Conservation (phyloP, 1,139 yeast genomes). For the Petasospora fabianii region DNA sequence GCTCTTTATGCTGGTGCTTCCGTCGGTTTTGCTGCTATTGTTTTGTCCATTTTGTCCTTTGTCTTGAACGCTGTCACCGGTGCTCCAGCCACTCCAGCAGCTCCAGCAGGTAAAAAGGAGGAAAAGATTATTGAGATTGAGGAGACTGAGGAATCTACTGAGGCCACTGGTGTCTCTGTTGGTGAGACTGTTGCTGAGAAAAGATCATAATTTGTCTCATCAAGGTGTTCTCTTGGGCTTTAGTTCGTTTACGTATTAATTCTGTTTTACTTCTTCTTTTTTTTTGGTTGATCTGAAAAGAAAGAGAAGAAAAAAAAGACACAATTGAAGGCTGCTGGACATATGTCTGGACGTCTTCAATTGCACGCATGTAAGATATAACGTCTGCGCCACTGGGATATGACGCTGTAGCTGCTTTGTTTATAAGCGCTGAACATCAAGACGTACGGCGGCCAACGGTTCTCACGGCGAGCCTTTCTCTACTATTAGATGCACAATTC, state of each 20-base stretch:
- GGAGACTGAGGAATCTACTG: constrained; percentile 24
- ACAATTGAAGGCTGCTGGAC: no score
- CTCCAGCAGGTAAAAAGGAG: constrained; percentile 5
- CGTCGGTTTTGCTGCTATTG: constrained; percentile 36
- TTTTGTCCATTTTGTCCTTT: constrained; percentile 39
- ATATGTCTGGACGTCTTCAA: no score
- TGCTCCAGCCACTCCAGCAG: constrained; percentile 11
- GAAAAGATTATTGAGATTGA: constrained; percentile 16
- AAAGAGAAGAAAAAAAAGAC: no score
- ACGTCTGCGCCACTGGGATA: no score
- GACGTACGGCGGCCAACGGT: no score
- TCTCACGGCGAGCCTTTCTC: no score
- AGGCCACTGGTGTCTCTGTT: constrained; percentile 23
- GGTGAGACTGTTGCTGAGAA: constrained; percentile 32
- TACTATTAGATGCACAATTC: no score
- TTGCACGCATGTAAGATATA: no score
- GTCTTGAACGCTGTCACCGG: constrained; percentile 31
- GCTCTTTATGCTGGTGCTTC: constrained; percentile 43
- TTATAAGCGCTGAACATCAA: no score
- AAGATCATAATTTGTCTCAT: constrained; percentile 19
- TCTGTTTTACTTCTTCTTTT: no score
- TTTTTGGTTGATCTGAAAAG: no score
- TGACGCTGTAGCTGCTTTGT: no score
- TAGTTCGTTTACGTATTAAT: neutral
- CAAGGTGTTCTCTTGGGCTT: neutral